Conservation (phyloP, 2,329 filamentous ascomycete genomes). For the Nannizziopsis barbatae region DNA sequence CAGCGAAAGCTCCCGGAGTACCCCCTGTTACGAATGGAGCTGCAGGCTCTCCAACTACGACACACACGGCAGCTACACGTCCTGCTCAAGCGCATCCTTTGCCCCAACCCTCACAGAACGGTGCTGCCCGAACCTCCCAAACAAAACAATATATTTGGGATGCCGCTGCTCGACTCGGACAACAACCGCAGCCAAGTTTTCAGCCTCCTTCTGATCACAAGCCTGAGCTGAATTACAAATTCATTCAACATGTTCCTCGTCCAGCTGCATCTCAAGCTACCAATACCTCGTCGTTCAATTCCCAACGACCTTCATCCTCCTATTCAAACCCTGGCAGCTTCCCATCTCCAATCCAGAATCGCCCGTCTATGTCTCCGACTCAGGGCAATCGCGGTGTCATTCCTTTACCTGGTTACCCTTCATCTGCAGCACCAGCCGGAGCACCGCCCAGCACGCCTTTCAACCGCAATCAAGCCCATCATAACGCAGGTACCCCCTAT, state of each 20-base stretch:
- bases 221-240: conserved; percentile 5
- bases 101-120: conserved; percentile 1
- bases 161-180: not conserved
- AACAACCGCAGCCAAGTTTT: not conserved
- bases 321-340: conserved; percentile 28
- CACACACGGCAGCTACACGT: not conserved
- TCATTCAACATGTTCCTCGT: conserved; percentile 13
- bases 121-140: not conserved
- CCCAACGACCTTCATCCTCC: conserved; percentile 33
- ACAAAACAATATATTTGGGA: not conserved
- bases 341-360: conserved; percentile 35
- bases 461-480: conserved; percentile 5
- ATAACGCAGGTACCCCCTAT: conserved; percentile 8
- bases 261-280: conserved; percentile 1
- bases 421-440: conserved; percentile 21
- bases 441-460: conserved; percentile 24
- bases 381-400: conserved; percentile 41
- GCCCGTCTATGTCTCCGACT: conserved; percentile 40
- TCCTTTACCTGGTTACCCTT: conserved; percentile 36
- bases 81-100: not conserved
- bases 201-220: not conserved
- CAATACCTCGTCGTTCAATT: conserved; percentile 21
- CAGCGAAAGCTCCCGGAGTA: not conserved
- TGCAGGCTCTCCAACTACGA: not conserved
- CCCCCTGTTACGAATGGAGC: conserved; percentile 3